These are phyloP conservation scores for Cryptomeria japonica DNA, from an alignment of 75 land plant genomes.

Conservation along the genomic window DNA sequence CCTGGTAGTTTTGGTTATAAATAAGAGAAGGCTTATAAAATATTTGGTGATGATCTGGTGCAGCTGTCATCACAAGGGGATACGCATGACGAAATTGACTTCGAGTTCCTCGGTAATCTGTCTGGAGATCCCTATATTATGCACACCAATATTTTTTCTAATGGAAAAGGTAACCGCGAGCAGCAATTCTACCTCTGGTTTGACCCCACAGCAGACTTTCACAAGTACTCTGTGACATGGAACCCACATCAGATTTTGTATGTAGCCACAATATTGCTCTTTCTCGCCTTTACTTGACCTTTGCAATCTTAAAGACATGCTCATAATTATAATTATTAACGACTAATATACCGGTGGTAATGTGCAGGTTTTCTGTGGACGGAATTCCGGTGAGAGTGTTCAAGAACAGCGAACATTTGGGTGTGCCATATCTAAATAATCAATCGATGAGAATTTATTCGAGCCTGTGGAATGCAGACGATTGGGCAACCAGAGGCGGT, in stretches of 20 bases:
- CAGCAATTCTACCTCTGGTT: constrained; percentile 13
- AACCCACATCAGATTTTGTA: background rate
- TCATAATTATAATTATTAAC: background rate
- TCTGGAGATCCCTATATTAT: constrained; percentile 22
- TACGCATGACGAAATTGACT: constrained; percentile 30
- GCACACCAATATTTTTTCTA: constrained; percentile 24
- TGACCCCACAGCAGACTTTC: background rate
- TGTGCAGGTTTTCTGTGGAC: constrained; percentile 36
- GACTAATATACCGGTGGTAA: background rate
- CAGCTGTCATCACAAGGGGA: constrained; percentile 19
- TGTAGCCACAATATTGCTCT: background rate
- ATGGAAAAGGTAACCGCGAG: constrained; percentile 30
- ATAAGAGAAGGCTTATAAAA: no score
- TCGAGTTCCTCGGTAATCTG: constrained; percentile 27
- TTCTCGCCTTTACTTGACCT: background rate
- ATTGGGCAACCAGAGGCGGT: constrained; percentile 26
- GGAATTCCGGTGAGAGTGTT: constrained; percentile 21
- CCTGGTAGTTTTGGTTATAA: background rate
- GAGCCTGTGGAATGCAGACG: constrained; percentile 19
- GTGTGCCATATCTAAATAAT: constrained; percentile 31
- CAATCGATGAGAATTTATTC: constrained; percentile 27
- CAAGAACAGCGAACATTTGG: constrained; percentile 32
- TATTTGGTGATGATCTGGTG: background rate
- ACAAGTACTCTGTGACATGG: background rate
- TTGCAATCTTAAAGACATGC: background rate